A percentile compares a stretch with the other conserved stretches of the same genome.
These are phyloP conservation scores for Aschersonia sp. DNA, from an alignment of 2,329 filamentous ascomycete genomes.

Conservation along the genomic window DNA sequence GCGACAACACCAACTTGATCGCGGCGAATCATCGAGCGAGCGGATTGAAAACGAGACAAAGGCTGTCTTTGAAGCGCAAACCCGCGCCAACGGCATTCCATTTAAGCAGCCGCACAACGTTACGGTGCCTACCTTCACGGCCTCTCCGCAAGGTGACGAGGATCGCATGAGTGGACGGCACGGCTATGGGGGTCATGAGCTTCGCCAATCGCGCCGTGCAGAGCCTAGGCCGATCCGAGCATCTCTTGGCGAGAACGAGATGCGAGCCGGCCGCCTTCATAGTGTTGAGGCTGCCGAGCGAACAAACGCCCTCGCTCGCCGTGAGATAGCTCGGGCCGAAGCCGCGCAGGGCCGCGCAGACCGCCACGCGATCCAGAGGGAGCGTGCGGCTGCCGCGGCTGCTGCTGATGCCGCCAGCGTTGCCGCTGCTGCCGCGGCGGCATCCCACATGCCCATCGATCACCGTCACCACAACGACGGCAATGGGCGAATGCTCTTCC, in stretches of 20 bases:
- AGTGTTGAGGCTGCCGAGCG: constrained; percentile 25
- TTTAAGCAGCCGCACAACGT: constrained; percentile 10
- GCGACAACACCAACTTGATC: constrained; percentile 42
- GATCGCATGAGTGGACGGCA: constrained; percentile 4
- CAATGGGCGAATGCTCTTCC: constrained; percentile 21
- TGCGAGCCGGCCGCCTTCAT: constrained; percentile 8
- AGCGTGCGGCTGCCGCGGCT: constrained; percentile 19
- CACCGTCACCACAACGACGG: constrained; percentile 1
- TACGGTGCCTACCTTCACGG: constrained; percentile 8
- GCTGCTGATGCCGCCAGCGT: constrained; percentile 16
- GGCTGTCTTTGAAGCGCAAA: constrained; percentile 36
- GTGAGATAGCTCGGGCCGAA: constrained; percentile 37
- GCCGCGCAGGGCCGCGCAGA: constrained; percentile 35
- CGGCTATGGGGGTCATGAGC: constrained; percentile 20
- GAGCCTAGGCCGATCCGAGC: constrained; percentile 18
- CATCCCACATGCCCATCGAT: constrained; percentile 7
- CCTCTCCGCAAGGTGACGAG: constrained; percentile 9
- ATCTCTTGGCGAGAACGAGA: constrained; percentile 9
- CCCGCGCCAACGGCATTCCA: constrained; percentile 20
- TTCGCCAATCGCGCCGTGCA: constrained; percentile 27
- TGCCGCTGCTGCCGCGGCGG: constrained; percentile 10
- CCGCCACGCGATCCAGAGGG: constrained; percentile 27
- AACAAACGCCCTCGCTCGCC: constrained; percentile 31
- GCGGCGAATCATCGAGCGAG: constrained; percentile 33
- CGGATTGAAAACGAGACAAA: constrained; percentile 33